Evolutionary conservation across 2,329 filamentous ascomycete genomes (phyloP), one percentile per base, ranked within the genome.

Genomic region (Gyromitra esculenta): DNA sequence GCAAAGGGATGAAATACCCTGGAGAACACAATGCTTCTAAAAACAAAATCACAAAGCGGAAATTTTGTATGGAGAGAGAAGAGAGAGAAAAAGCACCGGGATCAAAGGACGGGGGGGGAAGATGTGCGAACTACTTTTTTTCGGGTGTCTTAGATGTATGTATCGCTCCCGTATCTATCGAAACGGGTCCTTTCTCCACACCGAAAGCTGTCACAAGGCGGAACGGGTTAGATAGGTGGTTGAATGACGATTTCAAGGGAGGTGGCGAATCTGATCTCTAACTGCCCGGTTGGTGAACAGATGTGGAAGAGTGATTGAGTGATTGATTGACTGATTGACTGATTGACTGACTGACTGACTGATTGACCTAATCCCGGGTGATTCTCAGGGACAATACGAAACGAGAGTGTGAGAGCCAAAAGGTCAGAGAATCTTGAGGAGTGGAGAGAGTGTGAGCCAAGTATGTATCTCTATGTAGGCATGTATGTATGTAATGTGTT

Each of bases 211-310:
- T 66, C 75, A 77, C 74, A 62, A n/a, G 62, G 48, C 25, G 9
- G n/a, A 35, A 60, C 11, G 7, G 57, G 63, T 25, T 52, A 68
- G 74, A 41, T 43, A 56, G 59, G 48, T 62, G 31, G 45, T 31
- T 37, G 67, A 57, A 64, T 54, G 62, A 52, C 60, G 52, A 52
- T 75, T 62, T 31, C 54, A 60, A 69, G 66, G 21, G 57, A 69
- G 60, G 75, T 77, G 75, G 71, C 71, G 59, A 74, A 75, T 74
- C 52, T 65, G 65, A 75, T 65, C 39, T 64, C 71, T 59, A 60
- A 70, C 48, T 76, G 18, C 31, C 62, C 41, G 52, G 63, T 48
- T 64, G 59, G 70, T 45, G 18, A 57, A 57, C 15, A n/a, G 52
- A 25, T 18, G 35, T 52, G 71, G 43, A 31, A 41, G 25, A 31